Evolutionary conservation across 2,329 filamentous ascomycete genomes (phyloP), one percentile per base, ranked within the genome.

Genomic region (Claviceps digitariae): DNA sequence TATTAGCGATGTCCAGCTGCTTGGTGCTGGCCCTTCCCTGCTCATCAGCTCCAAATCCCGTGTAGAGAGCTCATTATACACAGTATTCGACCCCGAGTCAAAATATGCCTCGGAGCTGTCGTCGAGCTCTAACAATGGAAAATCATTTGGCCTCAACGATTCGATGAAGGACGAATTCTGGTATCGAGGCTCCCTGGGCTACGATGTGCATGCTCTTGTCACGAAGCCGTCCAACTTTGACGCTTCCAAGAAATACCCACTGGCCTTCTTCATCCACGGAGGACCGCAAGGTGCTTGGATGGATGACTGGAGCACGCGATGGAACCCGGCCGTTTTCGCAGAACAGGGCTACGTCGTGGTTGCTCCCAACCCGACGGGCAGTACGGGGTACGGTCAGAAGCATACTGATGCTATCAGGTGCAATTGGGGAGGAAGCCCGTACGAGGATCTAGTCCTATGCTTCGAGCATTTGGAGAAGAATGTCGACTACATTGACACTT

Each of bases 281-380:
- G 89, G 89, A 0, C 88, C 88, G 0, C 87, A 93, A 65, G 80
- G 83, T 23, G 80, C 86, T 0, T 91, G 86, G 84, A 71, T 67
- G 34, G 84, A 93, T 62, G 73, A 76, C 29, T 94, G 88, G 87
- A 85, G 79, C 65, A 89, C 84, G 2, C 76, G 89, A 20, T 95
- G 89, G 89, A 94, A 94, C 64, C 84, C 86, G 1, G 87, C 86
- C 55, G 77, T 91, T 10, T 94, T 89, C 63, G 88, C 89, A 3
- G 88, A 94, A 66, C 87, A 91, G 69, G 89, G 89, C 47, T 95
- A 93, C 63, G 78, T 95, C 3, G 87, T 86, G 23, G 81, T 95
- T 48, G 77, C 82, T 50, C 87, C 88, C 10, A 95, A 95, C 65
- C 87, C 87, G 9, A 93, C 87, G 0, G 89, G 89, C 20, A 87